These are phyloP conservation scores for Filobasidium wieringae DNA, from an alignment of 768 basidiomycete species.

Conservation along the genomic window DNA sequence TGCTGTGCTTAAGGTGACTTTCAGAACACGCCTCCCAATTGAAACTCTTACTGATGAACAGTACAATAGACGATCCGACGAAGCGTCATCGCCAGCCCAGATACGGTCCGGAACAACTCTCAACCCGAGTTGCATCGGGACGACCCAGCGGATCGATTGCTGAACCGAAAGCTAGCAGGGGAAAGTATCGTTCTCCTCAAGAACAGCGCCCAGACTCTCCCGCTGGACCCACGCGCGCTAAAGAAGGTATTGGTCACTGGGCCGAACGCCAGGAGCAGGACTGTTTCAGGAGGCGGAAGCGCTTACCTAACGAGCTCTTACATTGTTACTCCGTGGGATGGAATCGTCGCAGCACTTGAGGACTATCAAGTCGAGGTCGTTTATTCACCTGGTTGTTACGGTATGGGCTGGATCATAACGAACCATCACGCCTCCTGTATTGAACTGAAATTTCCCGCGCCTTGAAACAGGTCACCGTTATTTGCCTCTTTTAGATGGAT, in stretches of 20 bases:
- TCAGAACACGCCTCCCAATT: no score
- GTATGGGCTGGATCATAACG: slow-evolving; percentile 37
- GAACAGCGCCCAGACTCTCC: slow-evolving; percentile 48
- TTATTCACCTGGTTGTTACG: slow-evolving; percentile 54
- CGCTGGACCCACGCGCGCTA: slow-evolving; percentile 39
- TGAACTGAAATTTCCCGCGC: background rate
- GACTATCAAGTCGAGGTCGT: slow-evolving; percentile 42
- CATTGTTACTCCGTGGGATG: slow-evolving; percentile 51
- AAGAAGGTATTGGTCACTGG: slow-evolving; percentile 56
- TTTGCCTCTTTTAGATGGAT: slow-evolving; percentile 53
- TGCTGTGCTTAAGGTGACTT: background rate
- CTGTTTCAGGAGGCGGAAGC: slow-evolving; percentile 62
- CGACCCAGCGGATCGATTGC: slow-evolving; percentile 23
- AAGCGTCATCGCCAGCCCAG: background rate
- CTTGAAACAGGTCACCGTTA: slow-evolving; percentile 49
- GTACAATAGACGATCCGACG: background rate
- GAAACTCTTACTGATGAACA: background rate
- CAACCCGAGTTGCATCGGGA: background rate
- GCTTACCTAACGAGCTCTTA: slow-evolving; percentile 57
- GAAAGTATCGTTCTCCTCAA: slow-evolving; percentile 55
- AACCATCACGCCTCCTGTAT: background rate
- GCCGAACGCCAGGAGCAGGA: slow-evolving; percentile 52
- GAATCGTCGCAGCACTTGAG: slow-evolving; percentile 44
- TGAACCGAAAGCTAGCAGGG: slow-evolving; percentile 50
- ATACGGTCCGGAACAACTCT: background rate